Evolutionary conservation across 495 filamentous ascomycete genomes (phyloP).

Genomic region (Talaromyces trachyspermus): DNA sequence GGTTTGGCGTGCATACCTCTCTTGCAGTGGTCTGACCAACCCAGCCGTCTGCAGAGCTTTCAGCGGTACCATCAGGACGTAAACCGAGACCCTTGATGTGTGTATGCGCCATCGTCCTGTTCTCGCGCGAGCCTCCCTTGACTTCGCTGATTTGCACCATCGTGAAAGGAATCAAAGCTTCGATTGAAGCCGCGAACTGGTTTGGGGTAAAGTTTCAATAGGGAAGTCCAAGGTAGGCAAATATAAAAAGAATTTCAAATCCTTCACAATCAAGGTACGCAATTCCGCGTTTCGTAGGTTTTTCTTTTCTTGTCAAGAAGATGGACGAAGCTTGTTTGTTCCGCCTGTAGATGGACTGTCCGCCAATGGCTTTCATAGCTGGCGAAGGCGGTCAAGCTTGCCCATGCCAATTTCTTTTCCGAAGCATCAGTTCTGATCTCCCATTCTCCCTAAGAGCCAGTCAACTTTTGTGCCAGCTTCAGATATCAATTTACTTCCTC

Average conservation of each 20-base stretch:
- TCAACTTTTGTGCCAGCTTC: too few relatives aligned
- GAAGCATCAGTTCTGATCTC: too few relatives aligned
- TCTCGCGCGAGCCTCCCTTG: conserved; percentile 89
- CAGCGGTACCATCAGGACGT: conserved; percentile 72
- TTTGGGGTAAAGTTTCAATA: too few relatives aligned
- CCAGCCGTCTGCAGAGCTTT: conserved; percentile 69
- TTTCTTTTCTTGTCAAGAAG: neutral
- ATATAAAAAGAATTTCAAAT: too few relatives aligned
- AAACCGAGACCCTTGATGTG: conserved; percentile 94
- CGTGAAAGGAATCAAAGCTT: conserved; percentile 17
- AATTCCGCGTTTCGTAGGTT: too few relatives aligned
- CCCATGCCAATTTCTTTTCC: conserved; percentile 5
- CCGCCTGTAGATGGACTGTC: neutral
- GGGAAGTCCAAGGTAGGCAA: too few relatives aligned
- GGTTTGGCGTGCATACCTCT: conserved; percentile 51
- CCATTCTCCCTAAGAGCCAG: too few relatives aligned
- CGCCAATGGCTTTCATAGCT: neutral
- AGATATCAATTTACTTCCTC: neutral
- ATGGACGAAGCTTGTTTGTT: conserved; percentile 2
- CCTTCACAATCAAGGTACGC: too few relatives aligned
- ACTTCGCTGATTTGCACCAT: conserved; percentile 97
- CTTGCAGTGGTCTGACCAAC: conserved; percentile 82
- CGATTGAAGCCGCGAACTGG: conserved; percentile 5
- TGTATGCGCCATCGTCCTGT: conserved; percentile 90
- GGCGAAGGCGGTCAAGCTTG: conserved; percentile 3